Evolutionary conservation across 1,139 yeast species (phyloP), one percentile per base, ranked within the genome.

Genomic region (Pichia sp.): DNA sequence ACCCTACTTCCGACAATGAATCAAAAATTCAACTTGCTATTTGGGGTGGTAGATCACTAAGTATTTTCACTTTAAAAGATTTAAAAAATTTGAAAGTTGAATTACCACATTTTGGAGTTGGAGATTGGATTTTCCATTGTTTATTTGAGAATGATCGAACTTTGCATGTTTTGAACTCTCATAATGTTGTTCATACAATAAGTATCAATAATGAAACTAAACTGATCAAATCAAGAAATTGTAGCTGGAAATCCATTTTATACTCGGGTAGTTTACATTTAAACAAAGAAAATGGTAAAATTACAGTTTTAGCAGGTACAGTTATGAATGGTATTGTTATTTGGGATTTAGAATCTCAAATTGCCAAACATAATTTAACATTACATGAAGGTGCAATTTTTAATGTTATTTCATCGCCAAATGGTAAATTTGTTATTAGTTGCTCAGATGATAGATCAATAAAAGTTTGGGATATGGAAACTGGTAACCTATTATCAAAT

Each of bases 381-480:
- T 84, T 82, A 1, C 99, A 93, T 66, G 91, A 86, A 65, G 98
- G 98, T 1, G 87, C 96, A 0, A 89, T 93, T 42, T 93, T 93
- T 68, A 89, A 87, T 18, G 90, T 89, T 5, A 76, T 77, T 33
- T 73, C 87, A 38, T 87, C 88, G 56, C 58, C 66, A 0, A 70
- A 74, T 51, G 90, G 87, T 4, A 67, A 71, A 47, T 75, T 71
- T 53, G 70, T 88, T 9, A 80, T 84, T 1, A 83, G 95, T 42
- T 93, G 99, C 65, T 91, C 98, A 0, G 98, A 93, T 67, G 99
- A 93, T 64, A 75, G 99, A 56, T 87, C 96, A 0, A 81, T 93
- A 49, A 84, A 84, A 53, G 67, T 93, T 13, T 91, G 91, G 83
- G 81, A 80, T 58, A 70, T 84, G 56, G 61, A 64, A 8, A 63